These are phyloP conservation scores for Anthracocystis setariae DNA, from an alignment of 1,284 basidiomycete species.

Conservation along the genomic window DNA sequence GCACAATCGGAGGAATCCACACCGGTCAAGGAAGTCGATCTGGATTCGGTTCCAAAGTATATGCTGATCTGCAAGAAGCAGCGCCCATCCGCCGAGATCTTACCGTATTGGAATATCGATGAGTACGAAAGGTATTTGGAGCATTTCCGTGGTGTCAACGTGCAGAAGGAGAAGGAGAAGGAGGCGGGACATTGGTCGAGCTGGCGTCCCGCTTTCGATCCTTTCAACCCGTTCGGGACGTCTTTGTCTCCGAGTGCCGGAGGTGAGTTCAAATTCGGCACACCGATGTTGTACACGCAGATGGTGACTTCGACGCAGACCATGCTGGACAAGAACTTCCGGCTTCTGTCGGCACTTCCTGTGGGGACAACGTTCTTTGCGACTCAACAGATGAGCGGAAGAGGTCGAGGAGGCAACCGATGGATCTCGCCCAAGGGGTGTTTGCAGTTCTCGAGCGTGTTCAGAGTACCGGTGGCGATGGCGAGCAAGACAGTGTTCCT, in stretches of 20 bases:
- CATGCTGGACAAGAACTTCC: slow-evolving; percentile 87
- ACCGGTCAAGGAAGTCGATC: slow-evolving; percentile 51
- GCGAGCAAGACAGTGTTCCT: slow-evolving; percentile 84
- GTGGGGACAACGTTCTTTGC: slow-evolving; percentile 83
- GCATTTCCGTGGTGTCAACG: slow-evolving; percentile 28
- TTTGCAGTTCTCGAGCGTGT: slow-evolving; percentile 83
- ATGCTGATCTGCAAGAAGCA: slow-evolving; percentile 34
- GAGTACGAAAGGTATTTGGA: slow-evolving; percentile 35
- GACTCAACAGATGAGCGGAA: slow-evolving; percentile 84
- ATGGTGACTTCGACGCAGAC: slow-evolving; percentile 94
- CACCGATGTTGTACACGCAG: slow-evolving; percentile 84
- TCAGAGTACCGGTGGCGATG: slow-evolving; percentile 75
- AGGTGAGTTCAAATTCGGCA: slow-evolving; percentile 71
- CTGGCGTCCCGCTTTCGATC: slow-evolving; percentile 33
- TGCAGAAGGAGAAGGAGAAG: slow-evolving; percentile 12
- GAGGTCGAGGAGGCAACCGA: slow-evolving; percentile 86
- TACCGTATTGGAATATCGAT: slow-evolving; percentile 46
- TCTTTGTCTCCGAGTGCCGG: not conserved
- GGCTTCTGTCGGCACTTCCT: slow-evolving; percentile 77
- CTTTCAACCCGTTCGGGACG: slow-evolving; percentile 29
- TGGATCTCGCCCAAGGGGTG: slow-evolving; percentile 95
- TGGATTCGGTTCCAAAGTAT: slow-evolving; percentile 60
- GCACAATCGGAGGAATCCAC: slow-evolving; percentile 10
- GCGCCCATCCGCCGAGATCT: slow-evolving; percentile 10
- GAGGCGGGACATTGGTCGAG: slow-evolving; percentile 33